phyloP scores from a whole-genome alignment of 148 eudicot species.

The Vaccinium myrtillus region DNA sequence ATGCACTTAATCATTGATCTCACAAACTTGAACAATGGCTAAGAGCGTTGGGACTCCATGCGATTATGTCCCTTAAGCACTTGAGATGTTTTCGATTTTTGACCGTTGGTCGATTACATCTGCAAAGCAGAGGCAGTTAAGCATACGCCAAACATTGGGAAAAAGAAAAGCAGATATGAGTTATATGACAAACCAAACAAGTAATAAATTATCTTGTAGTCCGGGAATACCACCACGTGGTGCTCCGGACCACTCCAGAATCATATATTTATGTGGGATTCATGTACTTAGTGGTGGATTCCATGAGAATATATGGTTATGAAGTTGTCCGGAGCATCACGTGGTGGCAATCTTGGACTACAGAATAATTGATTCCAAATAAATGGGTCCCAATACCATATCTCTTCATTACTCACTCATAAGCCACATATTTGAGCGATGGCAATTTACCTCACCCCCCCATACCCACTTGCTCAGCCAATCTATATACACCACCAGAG shows the following conservation, averaged over 20 bases:
- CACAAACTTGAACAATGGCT: too few species aligned
- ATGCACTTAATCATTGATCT: too few species aligned
- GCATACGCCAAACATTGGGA: neutral
- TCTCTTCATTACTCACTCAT: neutral
- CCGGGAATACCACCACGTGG: too few species aligned
- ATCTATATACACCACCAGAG: conserved; percentile 24
- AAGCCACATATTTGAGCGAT: conserved; percentile 61
- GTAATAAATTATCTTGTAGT: too few species aligned
- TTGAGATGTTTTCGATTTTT: neutral
- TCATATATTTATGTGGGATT: too few species aligned
- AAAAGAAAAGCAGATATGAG: neutral
- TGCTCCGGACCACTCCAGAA: too few species aligned
- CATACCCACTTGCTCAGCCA: conserved; percentile 24
- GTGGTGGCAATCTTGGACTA: too few species aligned
- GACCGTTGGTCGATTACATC: neutral
- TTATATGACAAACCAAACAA: neutral
- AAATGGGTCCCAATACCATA: neutral
- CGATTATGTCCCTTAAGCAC: too few species aligned
- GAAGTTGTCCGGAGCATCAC: too few species aligned
- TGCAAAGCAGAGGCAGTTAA: neutral
- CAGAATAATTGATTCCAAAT: neutral
- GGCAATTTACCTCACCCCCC: conserved; percentile 33
- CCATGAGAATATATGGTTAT: too few species aligned
- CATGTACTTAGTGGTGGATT: too few species aligned
- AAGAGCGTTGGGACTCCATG: too few species aligned